Conservation (phyloP, 371 early-diverging fungal species). For the Rhizopus microsporus region DNA sequence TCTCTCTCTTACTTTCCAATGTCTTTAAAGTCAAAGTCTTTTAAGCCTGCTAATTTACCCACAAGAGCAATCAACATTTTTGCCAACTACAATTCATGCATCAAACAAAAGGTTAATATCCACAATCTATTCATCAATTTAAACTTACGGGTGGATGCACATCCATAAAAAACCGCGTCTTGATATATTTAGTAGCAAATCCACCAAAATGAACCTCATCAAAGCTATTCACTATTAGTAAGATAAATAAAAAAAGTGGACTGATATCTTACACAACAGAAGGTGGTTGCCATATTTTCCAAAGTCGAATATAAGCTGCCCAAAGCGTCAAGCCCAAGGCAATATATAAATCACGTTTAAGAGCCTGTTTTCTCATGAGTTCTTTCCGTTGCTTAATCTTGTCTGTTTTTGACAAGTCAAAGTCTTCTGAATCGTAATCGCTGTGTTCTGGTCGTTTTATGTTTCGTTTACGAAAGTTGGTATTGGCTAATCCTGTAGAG, state of each 20-base stretch:
- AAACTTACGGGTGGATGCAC: slow-evolving; percentile 60
- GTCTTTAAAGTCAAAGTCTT: slow-evolving; percentile 91
- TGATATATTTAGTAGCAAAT: slow-evolving; percentile 93
- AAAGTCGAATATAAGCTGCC: slow-evolving; percentile 46
- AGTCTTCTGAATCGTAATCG: slow-evolving; percentile 21
- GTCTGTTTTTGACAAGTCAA: slow-evolving; percentile 29
- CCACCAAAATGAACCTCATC: slow-evolving; percentile 99
- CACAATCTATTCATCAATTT: slow-evolving; percentile 58
- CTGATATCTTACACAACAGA: slow-evolving; percentile 48
- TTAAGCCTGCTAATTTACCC: slow-evolving; percentile 80
- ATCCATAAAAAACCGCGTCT: slow-evolving; percentile 94
- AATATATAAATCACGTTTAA: slow-evolving; percentile 40
- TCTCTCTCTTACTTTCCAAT: slow-evolving; percentile 73
- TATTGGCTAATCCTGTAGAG: slow-evolving; percentile 12
- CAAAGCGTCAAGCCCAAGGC: slow-evolving; percentile 34
- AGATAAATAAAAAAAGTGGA: neutral
- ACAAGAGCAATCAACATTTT: slow-evolving; percentile 91
- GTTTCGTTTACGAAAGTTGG: slow-evolving; percentile 22
- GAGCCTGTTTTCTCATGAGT: slow-evolving; percentile 14
- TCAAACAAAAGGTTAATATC: slow-evolving; percentile 33
- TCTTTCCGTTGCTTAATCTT: slow-evolving; percentile 27
- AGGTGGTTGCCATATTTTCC: slow-evolving; percentile 44
- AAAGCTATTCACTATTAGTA: slow-evolving; percentile 46
- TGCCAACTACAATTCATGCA: slow-evolving; percentile 61
- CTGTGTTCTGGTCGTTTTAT: neutral